Percentiles rank a stretch among this genome's conserved stretches.
Evolutionary conservation across 805 yeast genomes (phyloP).

Genomic region (Saccharomycopsis sp.): DNA sequence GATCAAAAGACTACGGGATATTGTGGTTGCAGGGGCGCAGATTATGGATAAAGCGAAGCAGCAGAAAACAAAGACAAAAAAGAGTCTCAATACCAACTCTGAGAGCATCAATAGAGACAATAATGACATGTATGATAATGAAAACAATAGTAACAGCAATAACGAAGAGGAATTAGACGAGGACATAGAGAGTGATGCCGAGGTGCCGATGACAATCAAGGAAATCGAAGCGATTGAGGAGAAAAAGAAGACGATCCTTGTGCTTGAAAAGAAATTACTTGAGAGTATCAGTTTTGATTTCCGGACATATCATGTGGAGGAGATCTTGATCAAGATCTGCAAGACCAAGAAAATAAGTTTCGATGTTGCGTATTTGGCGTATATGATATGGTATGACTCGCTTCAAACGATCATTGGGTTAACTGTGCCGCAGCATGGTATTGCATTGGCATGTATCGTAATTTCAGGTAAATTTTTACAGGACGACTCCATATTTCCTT

Average conservation of each 20-base stretch:
- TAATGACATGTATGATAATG: not conserved
- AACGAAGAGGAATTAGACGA: slow-evolving; percentile 29
- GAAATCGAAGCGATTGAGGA: slow-evolving; percentile 38
- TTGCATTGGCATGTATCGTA: slow-evolving; percentile 62
- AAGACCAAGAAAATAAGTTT: slow-evolving; percentile 43
- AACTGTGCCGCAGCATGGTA: slow-evolving; percentile 67
- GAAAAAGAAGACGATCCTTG: slow-evolving; percentile 50
- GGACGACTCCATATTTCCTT: slow-evolving; percentile 26
- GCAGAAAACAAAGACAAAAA: not conserved
- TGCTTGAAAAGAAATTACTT: slow-evolving; percentile 62
- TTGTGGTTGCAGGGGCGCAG: slow-evolving; percentile 43
- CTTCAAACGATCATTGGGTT: slow-evolving; percentile 63
- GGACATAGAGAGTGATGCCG: slow-evolving; percentile 9
- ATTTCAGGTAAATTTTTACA: slow-evolving; percentile 48
- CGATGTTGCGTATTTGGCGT: slow-evolving; percentile 48
- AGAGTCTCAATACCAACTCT: not conserved
- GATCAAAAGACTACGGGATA: slow-evolving; percentile 63
- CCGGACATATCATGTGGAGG: slow-evolving; percentile 61
- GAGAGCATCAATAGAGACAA: not conserved
- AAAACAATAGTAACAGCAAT: slow-evolving; percentile 26
- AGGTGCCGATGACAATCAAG: not conserved
- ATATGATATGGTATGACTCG: slow-evolving; percentile 74
- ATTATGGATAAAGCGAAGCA: not conserved
- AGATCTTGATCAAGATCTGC: slow-evolving; percentile 53
- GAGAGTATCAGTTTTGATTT: slow-evolving; percentile 80